These are phyloP conservation scores for Xylariaceae sp. DNA, from an alignment of 2,329 filamentous ascomycete species.

Conservation along the genomic window DNA sequence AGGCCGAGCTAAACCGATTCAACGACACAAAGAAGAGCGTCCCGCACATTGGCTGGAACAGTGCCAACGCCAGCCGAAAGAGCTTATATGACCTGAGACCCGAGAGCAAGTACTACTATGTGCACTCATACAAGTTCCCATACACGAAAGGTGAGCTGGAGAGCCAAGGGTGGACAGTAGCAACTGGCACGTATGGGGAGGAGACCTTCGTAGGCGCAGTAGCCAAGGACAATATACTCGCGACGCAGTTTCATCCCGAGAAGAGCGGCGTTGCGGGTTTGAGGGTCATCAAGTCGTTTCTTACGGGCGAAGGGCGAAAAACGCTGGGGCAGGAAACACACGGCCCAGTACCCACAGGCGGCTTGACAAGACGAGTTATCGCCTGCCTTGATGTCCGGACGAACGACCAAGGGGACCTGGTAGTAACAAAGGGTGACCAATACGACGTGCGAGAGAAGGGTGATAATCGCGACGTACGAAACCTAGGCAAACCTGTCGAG, in stretches of 20 bases:
- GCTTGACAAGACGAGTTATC: constrained; percentile 88
- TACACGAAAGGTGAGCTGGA: constrained; percentile 73
- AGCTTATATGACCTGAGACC: constrained; percentile 73
- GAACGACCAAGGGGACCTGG: constrained; percentile 90
- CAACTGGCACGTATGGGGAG: constrained; percentile 78
- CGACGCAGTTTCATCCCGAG: constrained; percentile 95
- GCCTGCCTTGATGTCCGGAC: constrained; percentile 93
- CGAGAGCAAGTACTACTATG: constrained; percentile 95
- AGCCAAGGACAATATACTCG: constrained; percentile 78
- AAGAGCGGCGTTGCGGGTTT: constrained; percentile 91
- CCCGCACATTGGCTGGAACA: constrained; percentile 99
- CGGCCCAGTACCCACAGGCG: constrained; percentile 44
- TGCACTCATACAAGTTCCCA: constrained; percentile 86
- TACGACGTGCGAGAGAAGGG: constrained; percentile 95
- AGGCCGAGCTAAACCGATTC: constrained; percentile 64
- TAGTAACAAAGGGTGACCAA: constrained; percentile 97
- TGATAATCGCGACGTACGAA: constrained; percentile 66
- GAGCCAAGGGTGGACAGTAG: constrained; percentile 82
- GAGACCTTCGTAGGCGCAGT: constrained; percentile 92
- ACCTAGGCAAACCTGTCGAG: constrained; percentile 94
- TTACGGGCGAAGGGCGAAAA: constrained; percentile 63
- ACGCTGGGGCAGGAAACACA: constrained; percentile 37
- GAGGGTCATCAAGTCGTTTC: constrained; percentile 77
- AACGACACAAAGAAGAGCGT: constrained; percentile 76
- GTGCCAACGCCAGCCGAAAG: constrained; percentile 59